Percentiles rank a stretch among this genome's conserved stretches.
These are phyloP conservation scores for Coniochaeta ligniaria DNA, from an alignment of 2,329 filamentous ascomycete species.

Conservation along the genomic window DNA sequence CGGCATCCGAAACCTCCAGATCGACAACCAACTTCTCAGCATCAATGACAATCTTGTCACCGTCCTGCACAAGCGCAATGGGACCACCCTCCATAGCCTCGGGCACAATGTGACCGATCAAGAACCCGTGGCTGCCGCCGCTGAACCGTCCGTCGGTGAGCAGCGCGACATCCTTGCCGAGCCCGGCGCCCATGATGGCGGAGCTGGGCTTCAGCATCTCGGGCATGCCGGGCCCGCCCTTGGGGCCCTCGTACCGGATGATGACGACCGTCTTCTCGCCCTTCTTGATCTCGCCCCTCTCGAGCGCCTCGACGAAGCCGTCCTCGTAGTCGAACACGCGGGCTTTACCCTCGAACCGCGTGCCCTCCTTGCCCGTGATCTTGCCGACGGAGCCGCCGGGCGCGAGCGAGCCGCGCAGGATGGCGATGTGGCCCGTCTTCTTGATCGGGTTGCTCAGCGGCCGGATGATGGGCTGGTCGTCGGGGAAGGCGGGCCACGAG, in stretches of 20 bases:
- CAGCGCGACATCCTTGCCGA: slow-evolving; percentile 68
- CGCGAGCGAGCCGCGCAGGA: slow-evolving; percentile 76
- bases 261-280: slow-evolving; percentile 85
- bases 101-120: slow-evolving; percentile 82
- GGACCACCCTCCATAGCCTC: slow-evolving; percentile 82
- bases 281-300: slow-evolving; percentile 70
- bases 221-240: slow-evolving; percentile 90
- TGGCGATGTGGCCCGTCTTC: slow-evolving; percentile 78
- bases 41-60: slow-evolving; percentile 76
- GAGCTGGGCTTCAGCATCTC: slow-evolving; percentile 92
- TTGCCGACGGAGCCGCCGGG: slow-evolving; percentile 85
- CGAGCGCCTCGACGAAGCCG: slow-evolving; percentile 70
- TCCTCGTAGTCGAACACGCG: slow-evolving; percentile 79
- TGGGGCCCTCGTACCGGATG: slow-evolving; percentile 89
- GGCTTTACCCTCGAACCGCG: slow-evolving; percentile 72
- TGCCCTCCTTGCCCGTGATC: slow-evolving; percentile 92
- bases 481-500: slow-evolving; percentile 64
- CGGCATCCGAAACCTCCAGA: slow-evolving; percentile 59
- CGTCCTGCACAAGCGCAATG: slow-evolving; percentile 74
- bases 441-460: slow-evolving; percentile 81
- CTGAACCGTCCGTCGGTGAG: slow-evolving; percentile 72
- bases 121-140: slow-evolving; percentile 77
- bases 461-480: slow-evolving; percentile 75
- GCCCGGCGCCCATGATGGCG: slow-evolving; percentile 83
- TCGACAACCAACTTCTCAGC: slow-evolving; percentile 65